Conservation (phyloP, 805 yeast genomes). For the Suhomyces canberraensis region DNA sequence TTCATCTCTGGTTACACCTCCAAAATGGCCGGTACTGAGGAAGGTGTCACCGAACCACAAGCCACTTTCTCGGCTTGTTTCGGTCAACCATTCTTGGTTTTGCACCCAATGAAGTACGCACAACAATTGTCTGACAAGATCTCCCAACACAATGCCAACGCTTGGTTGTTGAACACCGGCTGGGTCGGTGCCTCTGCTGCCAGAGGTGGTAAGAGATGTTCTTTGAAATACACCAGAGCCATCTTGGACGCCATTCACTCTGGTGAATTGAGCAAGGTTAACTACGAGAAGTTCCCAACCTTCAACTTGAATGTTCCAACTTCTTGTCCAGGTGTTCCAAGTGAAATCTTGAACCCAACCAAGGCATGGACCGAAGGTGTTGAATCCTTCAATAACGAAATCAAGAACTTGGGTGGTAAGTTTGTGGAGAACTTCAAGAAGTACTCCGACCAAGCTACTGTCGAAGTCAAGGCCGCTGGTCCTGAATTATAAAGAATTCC, state of each 20-base stretch:
- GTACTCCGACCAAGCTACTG: conserved; percentile 77
- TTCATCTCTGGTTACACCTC: conserved; percentile 98
- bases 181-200: conserved; percentile 96
- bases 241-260: conserved; percentile 91
- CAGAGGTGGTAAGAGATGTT: conserved; percentile 95
- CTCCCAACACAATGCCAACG: conserved; percentile 80
- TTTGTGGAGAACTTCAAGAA: conserved; percentile 85
- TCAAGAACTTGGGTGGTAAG: conserved; percentile 64
- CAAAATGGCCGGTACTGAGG: conserved; percentile 99
- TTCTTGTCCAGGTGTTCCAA: conserved; percentile 76
- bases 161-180: conserved; percentile 97
- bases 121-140: conserved; percentile 94
- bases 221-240: conserved; percentile 95
- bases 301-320: conserved; percentile 89
- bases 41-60: conserved; percentile 97
- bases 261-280: conserved; percentile 77
- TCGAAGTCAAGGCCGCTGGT: conserved; percentile 90
- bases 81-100: conserved; percentile 97
- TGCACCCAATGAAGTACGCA: conserved; percentile 98
- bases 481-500: conserved; percentile 46
- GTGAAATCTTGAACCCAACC: conserved; percentile 81
- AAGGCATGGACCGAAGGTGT: conserved; percentile 63
- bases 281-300: conserved; percentile 79
- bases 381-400: conserved; percentile 36
- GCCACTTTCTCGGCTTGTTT: conserved; percentile 98